These are phyloP conservation scores for Hagleromyces aurorensis DNA, from an alignment of 805 yeast genomes.

Conservation along the genomic window DNA sequence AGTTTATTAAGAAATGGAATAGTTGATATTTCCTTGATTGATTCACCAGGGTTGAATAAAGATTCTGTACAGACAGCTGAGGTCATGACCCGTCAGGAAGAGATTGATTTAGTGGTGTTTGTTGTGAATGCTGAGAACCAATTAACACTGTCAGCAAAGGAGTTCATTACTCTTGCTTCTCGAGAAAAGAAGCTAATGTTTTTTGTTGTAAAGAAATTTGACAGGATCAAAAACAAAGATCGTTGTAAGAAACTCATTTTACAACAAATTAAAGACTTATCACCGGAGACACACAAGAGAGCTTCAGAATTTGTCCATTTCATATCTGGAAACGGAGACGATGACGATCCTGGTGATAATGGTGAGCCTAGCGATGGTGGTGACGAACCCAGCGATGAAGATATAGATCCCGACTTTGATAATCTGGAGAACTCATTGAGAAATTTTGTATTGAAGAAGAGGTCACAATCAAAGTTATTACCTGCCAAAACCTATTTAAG, in stretches of 20 bases:
- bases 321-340: constrained; percentile 56
- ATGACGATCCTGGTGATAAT: constrained; percentile 33
- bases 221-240: constrained; percentile 71
- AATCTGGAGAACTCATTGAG: constrained; percentile 77
- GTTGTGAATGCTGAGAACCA: constrained; percentile 96
- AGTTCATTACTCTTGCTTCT: constrained; percentile 84
- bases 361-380: constrained; percentile 32
- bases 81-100: constrained; percentile 92
- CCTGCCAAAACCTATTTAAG: constrained; percentile 87
- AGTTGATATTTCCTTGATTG: constrained; percentile 85
- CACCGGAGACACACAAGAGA: constrained; percentile 88
- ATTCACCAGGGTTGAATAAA: constrained; percentile 94
- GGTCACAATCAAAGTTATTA: constrained; percentile 78
- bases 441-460: constrained; percentile 78
- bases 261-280: constrained; percentile 74
- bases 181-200: constrained; percentile 86
- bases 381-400: constrained; percentile 26
- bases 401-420: constrained; percentile 59
- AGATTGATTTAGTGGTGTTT: constrained; percentile 90
- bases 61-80: constrained; percentile 93
- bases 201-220: constrained; percentile 90
- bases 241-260: constrained; percentile 70
- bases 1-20: constrained; percentile 82
- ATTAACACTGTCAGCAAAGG: constrained; percentile 88
- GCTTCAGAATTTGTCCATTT: constrained; percentile 91